A percentile compares a stretch with the other conserved stretches of the same genome.
These are phyloP conservation scores for Jamesozyma jinghongensis DNA, from an alignment of 805 yeast species.

Conservation along the genomic window DNA sequence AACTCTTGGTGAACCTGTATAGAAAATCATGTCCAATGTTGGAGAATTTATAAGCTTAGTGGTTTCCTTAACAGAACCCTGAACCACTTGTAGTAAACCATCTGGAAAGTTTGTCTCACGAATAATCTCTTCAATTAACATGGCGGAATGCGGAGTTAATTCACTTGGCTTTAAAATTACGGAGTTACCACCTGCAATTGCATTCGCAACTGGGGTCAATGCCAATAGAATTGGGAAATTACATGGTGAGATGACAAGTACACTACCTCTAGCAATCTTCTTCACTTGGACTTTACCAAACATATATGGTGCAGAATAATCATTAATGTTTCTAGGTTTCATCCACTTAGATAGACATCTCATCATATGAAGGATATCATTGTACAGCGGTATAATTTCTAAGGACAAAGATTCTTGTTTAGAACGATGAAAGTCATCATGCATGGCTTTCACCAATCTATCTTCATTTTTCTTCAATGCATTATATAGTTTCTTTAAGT, in stretches of 20 bases:
- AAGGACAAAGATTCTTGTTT: conserved; percentile 49
- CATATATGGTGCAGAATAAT: conserved; percentile 20
- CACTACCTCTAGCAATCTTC: conserved; percentile 49
- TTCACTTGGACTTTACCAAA: conserved; percentile 35
- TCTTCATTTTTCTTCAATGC: conserved; percentile 51
- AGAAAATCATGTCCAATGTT: conserved; percentile 73
- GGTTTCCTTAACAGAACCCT: conserved; percentile 64
- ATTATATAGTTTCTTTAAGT: conserved; percentile 58
- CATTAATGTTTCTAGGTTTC: conserved; percentile 37
- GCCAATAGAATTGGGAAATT: conserved; percentile 48
- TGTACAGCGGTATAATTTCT: conserved; percentile 45
- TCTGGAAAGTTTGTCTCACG: conserved; percentile 39
- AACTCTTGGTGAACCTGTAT: conserved; percentile 72
- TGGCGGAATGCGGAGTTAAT: conserved; percentile 51
- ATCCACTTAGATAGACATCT: conserved; percentile 52
- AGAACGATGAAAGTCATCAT: conserved; percentile 59
- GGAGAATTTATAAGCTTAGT: conserved; percentile 44
- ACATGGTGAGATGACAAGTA: conserved; percentile 46
- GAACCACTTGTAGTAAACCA: conserved; percentile 55
- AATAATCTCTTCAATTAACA: conserved; percentile 46
- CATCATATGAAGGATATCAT: conserved; percentile 54
- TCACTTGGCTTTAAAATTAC: conserved; percentile 75
- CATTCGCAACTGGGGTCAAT: conserved; percentile 61
- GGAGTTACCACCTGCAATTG: conserved; percentile 78
- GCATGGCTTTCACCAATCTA: conserved; percentile 46